phyloP scores from a whole-genome alignment of 148 eudicot species.

The Rhododendron mucronatum region DNA sequence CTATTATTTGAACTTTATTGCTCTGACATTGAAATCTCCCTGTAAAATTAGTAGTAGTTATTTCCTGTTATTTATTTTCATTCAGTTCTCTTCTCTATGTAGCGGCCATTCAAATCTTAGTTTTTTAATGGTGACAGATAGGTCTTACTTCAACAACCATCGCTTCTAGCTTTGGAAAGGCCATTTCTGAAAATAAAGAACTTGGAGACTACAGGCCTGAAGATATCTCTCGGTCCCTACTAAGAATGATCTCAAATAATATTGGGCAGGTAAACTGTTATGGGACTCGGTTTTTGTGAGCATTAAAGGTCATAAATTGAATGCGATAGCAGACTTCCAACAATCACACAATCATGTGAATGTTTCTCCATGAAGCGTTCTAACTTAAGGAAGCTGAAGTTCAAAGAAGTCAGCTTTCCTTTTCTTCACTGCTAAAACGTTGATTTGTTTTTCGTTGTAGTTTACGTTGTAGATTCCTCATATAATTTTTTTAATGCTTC shows the following conservation, averaged over 20 bases:
- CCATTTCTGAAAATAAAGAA: conserved; percentile 79
- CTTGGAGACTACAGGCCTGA: conserved; percentile 90
- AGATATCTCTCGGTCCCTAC: conserved; percentile 92
- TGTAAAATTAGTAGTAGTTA: not conserved
- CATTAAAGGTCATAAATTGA: not conserved
- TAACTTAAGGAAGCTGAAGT: not conserved
- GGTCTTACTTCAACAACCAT: conserved; percentile 95
- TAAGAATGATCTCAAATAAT: conserved; percentile 96
- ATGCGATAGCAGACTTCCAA: not conserved
- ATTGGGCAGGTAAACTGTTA: conserved; percentile 76
- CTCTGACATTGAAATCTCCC: not conserved
- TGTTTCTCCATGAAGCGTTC: not conserved
- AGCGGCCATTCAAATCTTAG: not conserved
- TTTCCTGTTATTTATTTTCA: not conserved
- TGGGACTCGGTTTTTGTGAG: not conserved
- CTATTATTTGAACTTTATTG: not conserved
- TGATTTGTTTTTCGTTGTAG: not conserved
- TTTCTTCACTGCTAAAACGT: not conserved
- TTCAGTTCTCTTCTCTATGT: not conserved
- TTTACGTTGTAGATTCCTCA: not conserved
- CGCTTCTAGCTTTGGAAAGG: conserved; percentile 98
- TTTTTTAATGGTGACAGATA: conserved; percentile 43
- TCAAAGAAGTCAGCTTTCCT: not conserved
- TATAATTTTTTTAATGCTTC: not conserved
- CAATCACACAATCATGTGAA: not conserved